phyloP scores from a whole-genome alignment of 768 basidiomycete genomes.

The Lentinus tigrinus region DNA sequence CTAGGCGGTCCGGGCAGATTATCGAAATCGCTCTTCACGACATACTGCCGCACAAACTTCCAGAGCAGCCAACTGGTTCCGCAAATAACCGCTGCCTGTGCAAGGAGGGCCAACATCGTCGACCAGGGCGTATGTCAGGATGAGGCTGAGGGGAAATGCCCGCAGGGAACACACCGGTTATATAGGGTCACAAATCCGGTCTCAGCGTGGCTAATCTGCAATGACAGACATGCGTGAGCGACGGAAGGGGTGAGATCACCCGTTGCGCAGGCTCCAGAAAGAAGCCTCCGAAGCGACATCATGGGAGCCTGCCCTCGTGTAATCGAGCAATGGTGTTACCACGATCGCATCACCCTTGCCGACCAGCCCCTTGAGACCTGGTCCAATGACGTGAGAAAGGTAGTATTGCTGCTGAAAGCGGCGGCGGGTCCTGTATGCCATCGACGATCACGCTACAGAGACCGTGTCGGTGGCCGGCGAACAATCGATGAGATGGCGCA shows the following conservation, averaged over 20 bases:
- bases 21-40: constrained; percentile 1
- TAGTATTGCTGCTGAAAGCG: no score
- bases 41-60: constrained; percentile 4
- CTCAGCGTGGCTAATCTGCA: background rate
- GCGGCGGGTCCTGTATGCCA: no score
- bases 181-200: no score
- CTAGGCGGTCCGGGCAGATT: constrained; percentile 13
- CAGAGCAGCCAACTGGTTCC: constrained; percentile 10
- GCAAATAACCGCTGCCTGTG: background rate
- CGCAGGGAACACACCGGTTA: background rate
- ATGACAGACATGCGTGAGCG: background rate
- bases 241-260: background rate
- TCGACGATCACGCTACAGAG: no score
- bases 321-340: no score
- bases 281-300: background rate
- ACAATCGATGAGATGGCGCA: no score
- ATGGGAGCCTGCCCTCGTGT: background rate
- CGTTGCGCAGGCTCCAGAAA: background rate
- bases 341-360: no score
- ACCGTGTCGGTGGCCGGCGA: no score
- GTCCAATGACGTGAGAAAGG: no score
- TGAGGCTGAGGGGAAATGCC: background rate
- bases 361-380: no score
- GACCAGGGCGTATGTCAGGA: background rate
- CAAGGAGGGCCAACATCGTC: background rate